Conservation (phyloP, 805 yeast species). For the Isabelozyma gotoi region DNA sequence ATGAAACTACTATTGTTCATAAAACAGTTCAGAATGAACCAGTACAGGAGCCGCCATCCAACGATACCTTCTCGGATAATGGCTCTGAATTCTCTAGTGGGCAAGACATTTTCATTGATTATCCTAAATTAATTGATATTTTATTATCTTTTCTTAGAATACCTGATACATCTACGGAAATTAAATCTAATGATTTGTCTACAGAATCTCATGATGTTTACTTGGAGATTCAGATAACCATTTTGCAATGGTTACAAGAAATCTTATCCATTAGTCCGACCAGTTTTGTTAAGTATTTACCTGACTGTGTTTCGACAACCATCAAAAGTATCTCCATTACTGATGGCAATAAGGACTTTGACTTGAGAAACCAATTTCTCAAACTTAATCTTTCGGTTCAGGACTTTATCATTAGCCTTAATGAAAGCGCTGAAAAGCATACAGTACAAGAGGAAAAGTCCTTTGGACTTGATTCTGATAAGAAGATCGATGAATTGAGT, state of each 20-base stretch:
- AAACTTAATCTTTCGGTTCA: slow-evolving; percentile 34
- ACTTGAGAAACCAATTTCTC: slow-evolving; percentile 34
- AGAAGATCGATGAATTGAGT: neutral
- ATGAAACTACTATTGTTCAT: slow-evolving; percentile 19
- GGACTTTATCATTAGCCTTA: slow-evolving; percentile 28
- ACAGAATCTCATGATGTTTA: slow-evolving; percentile 38
- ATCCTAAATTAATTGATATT: slow-evolving; percentile 76
- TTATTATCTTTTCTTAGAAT: slow-evolving; percentile 77
- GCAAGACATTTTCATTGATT: slow-evolving; percentile 81
- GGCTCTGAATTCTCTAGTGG: slow-evolving; percentile 35
- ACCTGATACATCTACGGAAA: slow-evolving; percentile 25
- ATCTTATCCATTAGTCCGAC: slow-evolving; percentile 72
- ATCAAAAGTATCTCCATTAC: slow-evolving; percentile 42
- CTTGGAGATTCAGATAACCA: slow-evolving; percentile 71
- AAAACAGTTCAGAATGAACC: neutral
- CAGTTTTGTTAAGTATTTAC: slow-evolving; percentile 70
- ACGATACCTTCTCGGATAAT: slow-evolving; percentile 10
- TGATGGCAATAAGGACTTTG: slow-evolving; percentile 36
- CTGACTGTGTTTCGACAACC: slow-evolving; percentile 70
- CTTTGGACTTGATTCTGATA: neutral
- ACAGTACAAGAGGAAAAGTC: neutral
- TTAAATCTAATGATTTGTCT: slow-evolving; percentile 22
- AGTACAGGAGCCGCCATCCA: neutral
- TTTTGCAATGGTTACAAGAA: slow-evolving; percentile 78
- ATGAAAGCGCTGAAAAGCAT: slow-evolving; percentile 15